These are phyloP conservation scores for Colletotrichum gloeosporioides DNA, from an alignment of 2,329 filamentous ascomycete genomes.

Conservation along the genomic window DNA sequence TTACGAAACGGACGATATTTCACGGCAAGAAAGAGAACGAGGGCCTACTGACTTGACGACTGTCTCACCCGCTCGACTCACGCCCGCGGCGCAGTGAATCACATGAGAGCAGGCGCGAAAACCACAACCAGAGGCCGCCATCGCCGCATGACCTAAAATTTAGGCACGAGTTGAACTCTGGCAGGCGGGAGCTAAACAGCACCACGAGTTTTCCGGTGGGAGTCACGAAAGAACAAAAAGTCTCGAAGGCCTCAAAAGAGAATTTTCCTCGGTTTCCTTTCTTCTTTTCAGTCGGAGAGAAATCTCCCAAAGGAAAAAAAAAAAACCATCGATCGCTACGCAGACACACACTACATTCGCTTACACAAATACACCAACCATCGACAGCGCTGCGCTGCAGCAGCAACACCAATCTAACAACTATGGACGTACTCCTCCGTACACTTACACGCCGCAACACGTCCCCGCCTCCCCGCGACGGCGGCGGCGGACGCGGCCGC, in stretches of 20 bases:
- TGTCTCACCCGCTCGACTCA: not conserved
- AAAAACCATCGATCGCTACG: no score
- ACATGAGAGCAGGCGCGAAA: not conserved
- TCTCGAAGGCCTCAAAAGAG: not conserved
- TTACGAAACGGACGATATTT: not conserved
- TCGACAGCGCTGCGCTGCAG: not conserved
- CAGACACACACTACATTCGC: not conserved
- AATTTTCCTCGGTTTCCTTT: not conserved
- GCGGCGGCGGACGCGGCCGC: not conserved
- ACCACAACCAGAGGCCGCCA: not conserved
- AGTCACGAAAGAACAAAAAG: not conserved
- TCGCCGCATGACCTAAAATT: not conserved
- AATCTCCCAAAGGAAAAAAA: not conserved
- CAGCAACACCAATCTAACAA: not conserved
- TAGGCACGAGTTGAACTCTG: not conserved
- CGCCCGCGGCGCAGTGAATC: not conserved
- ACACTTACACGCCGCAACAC: conserved; percentile 4
- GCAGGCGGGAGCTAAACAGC: not conserved
- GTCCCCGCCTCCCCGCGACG: not conserved
- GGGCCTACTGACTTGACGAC: not conserved
- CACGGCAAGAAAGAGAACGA: not conserved
- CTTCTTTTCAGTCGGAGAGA: not conserved
- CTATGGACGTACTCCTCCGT: conserved; percentile 13
- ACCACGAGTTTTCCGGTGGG: not conserved
- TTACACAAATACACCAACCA: not conserved